A percentile compares a stretch with the other conserved stretches of the same genome.
These are phyloP conservation scores for Apiotrichum mycotoxinovorans DNA, from an alignment of 1,284 basidiomycete species.

Conservation along the genomic window DNA sequence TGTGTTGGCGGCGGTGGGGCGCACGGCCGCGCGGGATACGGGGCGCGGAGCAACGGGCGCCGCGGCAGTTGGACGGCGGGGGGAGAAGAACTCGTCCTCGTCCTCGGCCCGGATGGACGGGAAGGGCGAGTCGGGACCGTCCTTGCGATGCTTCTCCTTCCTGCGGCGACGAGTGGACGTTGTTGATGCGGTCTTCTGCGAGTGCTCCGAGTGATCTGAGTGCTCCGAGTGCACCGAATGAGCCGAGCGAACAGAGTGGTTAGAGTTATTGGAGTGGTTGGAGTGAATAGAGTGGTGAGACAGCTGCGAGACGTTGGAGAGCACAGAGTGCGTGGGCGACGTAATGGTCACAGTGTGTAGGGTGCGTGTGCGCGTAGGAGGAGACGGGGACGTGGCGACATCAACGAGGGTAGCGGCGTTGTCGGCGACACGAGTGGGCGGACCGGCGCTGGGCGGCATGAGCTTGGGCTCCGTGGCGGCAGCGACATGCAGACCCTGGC, in stretches of 20 bases:
- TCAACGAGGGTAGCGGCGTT: neutral
- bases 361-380: neutral
- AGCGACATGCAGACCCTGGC: slow-evolving; percentile 39
- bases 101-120: slow-evolving; percentile 73
- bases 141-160: slow-evolving; percentile 1
- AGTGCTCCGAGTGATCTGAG: neutral
- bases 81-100: slow-evolving; percentile 74
- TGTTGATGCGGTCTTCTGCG: neutral
- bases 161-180: slow-evolving; percentile 4
- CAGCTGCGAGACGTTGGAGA: neutral
- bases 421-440: slow-evolving; percentile 10
- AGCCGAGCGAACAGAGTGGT: neutral
- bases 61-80: slow-evolving; percentile 24
- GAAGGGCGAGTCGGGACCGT: slow-evolving; percentile 60
- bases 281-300: slow-evolving; percentile 4
- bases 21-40: neutral
- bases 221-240: neutral
- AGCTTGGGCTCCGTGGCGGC: slow-evolving; percentile 22
- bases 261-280: neutral
- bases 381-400: neutral
- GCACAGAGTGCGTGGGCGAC: neutral
- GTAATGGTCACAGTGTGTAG: neutral
- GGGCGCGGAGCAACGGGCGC: neutral
- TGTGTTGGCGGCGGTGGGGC: neutral
- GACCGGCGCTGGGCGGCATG: slow-evolving; percentile 23